phyloP scores from a whole-genome alignment of 1,284 basidiomycete genomes.

The Cutaneotrichosporon cavernicola region DNA sequence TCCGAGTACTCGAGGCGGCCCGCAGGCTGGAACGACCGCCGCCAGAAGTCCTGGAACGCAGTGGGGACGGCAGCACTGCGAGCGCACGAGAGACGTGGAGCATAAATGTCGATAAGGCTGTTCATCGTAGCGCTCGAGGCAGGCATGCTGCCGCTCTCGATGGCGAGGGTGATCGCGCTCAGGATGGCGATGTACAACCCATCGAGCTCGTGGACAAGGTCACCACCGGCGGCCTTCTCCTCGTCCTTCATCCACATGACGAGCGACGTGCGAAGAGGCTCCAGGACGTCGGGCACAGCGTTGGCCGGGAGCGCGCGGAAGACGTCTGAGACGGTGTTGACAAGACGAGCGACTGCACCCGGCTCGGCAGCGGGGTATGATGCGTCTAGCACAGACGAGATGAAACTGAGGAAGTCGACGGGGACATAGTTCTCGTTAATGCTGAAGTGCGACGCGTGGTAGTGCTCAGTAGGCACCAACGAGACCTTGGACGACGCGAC shows the following conservation, averaged over 20 bases:
- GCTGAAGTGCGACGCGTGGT: conserved; percentile 34
- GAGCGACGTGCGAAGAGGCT: conserved; percentile 24
- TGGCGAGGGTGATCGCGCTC: conserved; percentile 25
- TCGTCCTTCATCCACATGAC: conserved; percentile 35
- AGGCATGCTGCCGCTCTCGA: conserved; percentile 27
- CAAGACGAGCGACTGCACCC: not conserved
- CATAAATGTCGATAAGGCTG: conserved; percentile 36
- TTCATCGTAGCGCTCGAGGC: conserved; percentile 33
- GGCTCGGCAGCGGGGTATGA: conserved; percentile 25
- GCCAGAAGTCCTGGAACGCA: conserved; percentile 46
- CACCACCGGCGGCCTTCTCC: conserved; percentile 13
- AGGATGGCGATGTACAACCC: conserved; percentile 38
- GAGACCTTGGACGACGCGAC: conserved; percentile 33
- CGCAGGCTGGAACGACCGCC: conserved; percentile 30
- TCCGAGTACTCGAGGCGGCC: conserved; percentile 33
- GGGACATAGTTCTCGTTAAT: conserved; percentile 45
- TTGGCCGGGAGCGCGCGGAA: conserved; percentile 24
- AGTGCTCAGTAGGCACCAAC: conserved; percentile 29
- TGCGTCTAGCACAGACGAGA: conserved; percentile 31
- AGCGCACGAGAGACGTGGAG: conserved; percentile 39
- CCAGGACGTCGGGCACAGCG: conserved; percentile 24
- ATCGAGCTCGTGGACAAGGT: conserved; percentile 33
- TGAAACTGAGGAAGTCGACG: conserved; percentile 39
- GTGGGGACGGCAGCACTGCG: conserved; percentile 26
- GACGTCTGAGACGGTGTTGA: conserved; percentile 19